Conservation (phyloP, 768 basidiomycete species). For the Dioszegia aurantiaca region DNA sequence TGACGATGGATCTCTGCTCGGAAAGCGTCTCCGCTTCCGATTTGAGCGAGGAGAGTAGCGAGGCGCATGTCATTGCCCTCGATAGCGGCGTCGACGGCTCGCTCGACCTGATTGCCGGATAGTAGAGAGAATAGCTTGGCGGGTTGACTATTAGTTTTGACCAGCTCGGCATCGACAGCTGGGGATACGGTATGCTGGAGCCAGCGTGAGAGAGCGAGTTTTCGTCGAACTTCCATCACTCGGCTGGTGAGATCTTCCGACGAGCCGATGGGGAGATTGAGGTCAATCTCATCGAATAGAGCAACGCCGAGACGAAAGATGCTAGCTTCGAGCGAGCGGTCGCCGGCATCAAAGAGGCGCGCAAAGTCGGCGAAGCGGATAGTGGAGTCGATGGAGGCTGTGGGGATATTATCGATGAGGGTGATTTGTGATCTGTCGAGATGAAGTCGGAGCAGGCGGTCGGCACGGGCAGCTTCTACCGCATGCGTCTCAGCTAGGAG, state of each 20-base stretch:
- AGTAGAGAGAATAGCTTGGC: constrained; percentile 70
- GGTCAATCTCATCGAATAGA: constrained; percentile 79
- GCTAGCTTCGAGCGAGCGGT: constrained; percentile 69
- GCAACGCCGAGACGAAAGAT: constrained; percentile 85
- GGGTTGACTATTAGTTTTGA: constrained; percentile 56
- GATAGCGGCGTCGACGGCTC: constrained; percentile 71
- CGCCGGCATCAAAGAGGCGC: constrained; percentile 66
- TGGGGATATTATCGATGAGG: constrained; percentile 57
- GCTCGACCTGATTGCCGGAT: constrained; percentile 81
- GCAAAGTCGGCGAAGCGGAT: constrained; percentile 78
- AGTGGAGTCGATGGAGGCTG: constrained; percentile 60
- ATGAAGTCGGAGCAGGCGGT: constrained; percentile 72
- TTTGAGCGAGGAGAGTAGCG: constrained; percentile 80
- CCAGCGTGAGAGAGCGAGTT: constrained; percentile 79
- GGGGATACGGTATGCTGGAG: constrained; percentile 69
- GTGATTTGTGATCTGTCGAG: constrained; percentile 69
- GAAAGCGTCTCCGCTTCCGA: constrained; percentile 70
- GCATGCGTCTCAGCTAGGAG: constrained; percentile 31
- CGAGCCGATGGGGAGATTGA: constrained; percentile 58
- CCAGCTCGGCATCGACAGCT: constrained; percentile 66
- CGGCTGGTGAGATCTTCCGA: constrained; percentile 58
- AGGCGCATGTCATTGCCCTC: constrained; percentile 77
- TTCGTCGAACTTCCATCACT: constrained; percentile 65
- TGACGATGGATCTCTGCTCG: constrained; percentile 71
- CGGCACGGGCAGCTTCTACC: constrained; percentile 54